Evolutionary conservation across 257 asterid species (phyloP), one percentile per base, ranked within the genome.

Genomic region (Ehretia macrophylla): DNA sequence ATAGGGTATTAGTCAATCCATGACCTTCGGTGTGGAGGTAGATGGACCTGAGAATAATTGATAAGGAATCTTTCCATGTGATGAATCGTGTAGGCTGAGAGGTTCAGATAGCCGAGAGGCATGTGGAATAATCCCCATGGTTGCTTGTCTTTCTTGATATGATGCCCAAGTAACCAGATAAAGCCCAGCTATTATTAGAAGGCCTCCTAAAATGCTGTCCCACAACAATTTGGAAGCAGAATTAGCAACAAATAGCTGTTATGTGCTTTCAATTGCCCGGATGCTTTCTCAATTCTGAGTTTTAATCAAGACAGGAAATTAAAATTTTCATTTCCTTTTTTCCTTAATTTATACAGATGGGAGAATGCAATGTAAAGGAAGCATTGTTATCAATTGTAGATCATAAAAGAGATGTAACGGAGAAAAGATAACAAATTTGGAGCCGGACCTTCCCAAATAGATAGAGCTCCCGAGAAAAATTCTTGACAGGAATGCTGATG

Each of bases 151-250:
- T 58, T 84, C 96, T 68, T 78, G 70, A 66, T 76, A 63, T 10
- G 99, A 86, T 55, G 95, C 97, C 97, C 97, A 88, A 11, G 99
- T 93, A 56, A 93, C 96, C 84, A 84, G 48, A 80, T 88, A 92
- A 61, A 92, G 96, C 64, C 99, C 99, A 11, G 79, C 89, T 58
- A 88, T 76, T 23, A 92, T 86, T 48, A 92, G 76, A 65, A 80
- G 49, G 46, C 97, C 99, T 71, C 99, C 97, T 9, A 86, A 27
- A 63, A 93, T 77, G 81, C 97, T 92, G 97, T 63, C 65, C 32
- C 46, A 64, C 37, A 14, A 27, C 10, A 11, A 57, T 1, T 5
- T 39, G 32, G 3, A 47, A 55, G 54, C 39, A 54, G 32, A 11
- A 68, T 52, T 52, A 27, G 32, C 32, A 45, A 59, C 39, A 14